Base-by-base conservation (phyloP, 352 stramenopile genomes). In the Pythium brachiatum region DNA sequence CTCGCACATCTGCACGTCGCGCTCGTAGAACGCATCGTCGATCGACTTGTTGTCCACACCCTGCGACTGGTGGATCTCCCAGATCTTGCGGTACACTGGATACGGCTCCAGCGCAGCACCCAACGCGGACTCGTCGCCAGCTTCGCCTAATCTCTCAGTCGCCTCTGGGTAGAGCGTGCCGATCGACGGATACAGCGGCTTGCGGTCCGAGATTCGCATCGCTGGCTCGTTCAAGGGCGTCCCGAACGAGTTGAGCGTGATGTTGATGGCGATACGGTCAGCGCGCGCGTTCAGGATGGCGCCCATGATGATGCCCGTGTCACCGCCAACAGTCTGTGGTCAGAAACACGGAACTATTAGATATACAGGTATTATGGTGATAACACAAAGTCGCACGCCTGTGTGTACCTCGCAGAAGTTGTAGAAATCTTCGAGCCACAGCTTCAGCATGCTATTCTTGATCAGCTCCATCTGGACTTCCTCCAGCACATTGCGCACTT, bases 381-480 rank as follows among this genome's bases (percentile, higher is more conserved):
- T n/a, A n/a, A n/a, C n/a, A n/a, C n/a, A n/a, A n/a, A n/a, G n/a
- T n/a, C n/a, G n/a, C n/a, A n/a, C n/a, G n/a, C n/a, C n/a, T n/a
- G n/a, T n/a, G n/a, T n/a, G n/a, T 25, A 94, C 83, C 68, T 97
- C 76, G 62, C 93, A 98, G 72, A 98, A 99, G 54, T 92, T 86
- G 76, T 96, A 94, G 57, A 97, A 98, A 61, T 97, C 91, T 56
- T 97, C 91, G 12, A 98, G 76, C 83, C 94, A 97, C n/a, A 98
- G 89, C 79, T 99, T 99, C 64, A 99, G 95, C 74, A 99, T 94
- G 60, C 83, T 97, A 70, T 98, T 99, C 81, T 99, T 99, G 75
- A 99, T 98, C 57, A 99, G 97, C 78, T 99, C 95, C 83, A 99
- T 99, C 72, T 99, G 95, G 44, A 99, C 95, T 69, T 99, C 97